Evolutionary conservation across 495 filamentous ascomycete genomes (phyloP).

Genomic region (Penicillium coffeae): DNA sequence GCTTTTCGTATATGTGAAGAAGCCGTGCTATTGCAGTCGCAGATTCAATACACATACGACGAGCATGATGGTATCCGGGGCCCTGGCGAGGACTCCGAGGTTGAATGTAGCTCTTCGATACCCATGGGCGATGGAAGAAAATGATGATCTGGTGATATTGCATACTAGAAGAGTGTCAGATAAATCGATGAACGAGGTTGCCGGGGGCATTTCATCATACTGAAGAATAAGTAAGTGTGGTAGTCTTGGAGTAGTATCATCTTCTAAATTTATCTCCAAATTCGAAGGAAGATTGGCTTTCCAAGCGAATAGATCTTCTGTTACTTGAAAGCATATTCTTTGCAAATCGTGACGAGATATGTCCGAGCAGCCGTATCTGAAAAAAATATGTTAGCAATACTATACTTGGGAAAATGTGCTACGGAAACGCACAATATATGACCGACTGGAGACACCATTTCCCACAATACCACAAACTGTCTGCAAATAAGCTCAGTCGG

Average conservation of each 20-base stretch:
- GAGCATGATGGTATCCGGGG: slow-evolving; percentile 44
- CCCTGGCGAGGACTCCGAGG: slow-evolving; percentile 41
- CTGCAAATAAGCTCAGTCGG: slow-evolving; percentile 40
- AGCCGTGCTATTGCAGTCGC: slow-evolving; percentile 42
- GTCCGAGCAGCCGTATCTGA: slow-evolving; percentile 43
- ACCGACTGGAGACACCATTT: slow-evolving; percentile 46
- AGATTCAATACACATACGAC: slow-evolving; percentile 47
- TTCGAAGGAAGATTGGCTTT: slow-evolving; percentile 40
- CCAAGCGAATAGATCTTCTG: slow-evolving; percentile 44
- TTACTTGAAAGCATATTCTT: slow-evolving; percentile 39
- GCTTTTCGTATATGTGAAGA: slow-evolving; percentile 45
- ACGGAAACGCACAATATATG: slow-evolving; percentile 40
- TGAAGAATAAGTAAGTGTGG: slow-evolving; percentile 49
- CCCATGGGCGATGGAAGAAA: slow-evolving; percentile 48
- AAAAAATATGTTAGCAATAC: slow-evolving; percentile 10
- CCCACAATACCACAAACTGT: slow-evolving; percentile 47
- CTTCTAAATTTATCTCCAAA: slow-evolving; percentile 40
- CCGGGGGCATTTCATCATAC: slow-evolving; percentile 19
- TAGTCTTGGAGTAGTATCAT: slow-evolving; percentile 33
- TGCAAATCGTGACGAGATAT: slow-evolving; percentile 45
- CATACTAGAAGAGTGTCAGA: slow-evolving; percentile 34
- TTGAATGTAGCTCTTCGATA: slow-evolving; percentile 48
- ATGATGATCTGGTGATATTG: slow-evolving; percentile 53
- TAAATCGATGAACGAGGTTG: not conserved
- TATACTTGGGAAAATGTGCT: not conserved